These are phyloP conservation scores for Prinsepia uniflora DNA, from an alignment of 306 rosid genomes.

Conservation along the genomic window DNA sequence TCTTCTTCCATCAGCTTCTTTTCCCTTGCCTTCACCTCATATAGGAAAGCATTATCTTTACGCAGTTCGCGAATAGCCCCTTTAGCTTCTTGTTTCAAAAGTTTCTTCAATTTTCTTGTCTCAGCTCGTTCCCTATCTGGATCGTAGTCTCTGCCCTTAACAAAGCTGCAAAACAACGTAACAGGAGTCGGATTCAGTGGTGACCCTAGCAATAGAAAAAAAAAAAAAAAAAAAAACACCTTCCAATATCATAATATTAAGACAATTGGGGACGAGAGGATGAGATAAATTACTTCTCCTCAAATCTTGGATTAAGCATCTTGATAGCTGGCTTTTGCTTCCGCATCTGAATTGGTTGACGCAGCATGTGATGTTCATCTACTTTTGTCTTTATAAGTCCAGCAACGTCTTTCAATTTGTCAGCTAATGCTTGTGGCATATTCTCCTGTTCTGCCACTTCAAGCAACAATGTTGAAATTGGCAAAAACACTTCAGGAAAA, in stretches of 20 bases:
- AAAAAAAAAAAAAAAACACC: not conserved
- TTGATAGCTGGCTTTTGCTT: slow-evolving; percentile 83
- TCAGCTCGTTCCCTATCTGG: slow-evolving; percentile 69
- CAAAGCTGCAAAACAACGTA: slow-evolving; percentile 55
- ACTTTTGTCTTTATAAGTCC: slow-evolving; percentile 49
- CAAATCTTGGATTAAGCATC: slow-evolving; percentile 72
- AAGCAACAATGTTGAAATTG: slow-evolving; percentile 43
- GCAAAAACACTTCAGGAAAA: slow-evolving; percentile 78
- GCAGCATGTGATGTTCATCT: slow-evolving; percentile 41
- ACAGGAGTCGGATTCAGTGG: slow-evolving; percentile 8
- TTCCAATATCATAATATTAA: not conserved
- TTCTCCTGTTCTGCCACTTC: slow-evolving; percentile 52
- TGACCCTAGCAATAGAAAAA: not conserved
- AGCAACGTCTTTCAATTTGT: slow-evolving; percentile 50
- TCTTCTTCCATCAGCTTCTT: slow-evolving; percentile 55
- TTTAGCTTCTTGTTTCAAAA: slow-evolving; percentile 60
- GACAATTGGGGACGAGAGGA: slow-evolving; percentile 1
- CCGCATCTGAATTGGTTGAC: slow-evolving; percentile 82
- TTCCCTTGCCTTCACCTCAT: slow-evolving; percentile 64
- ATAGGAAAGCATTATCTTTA: slow-evolving; percentile 70
- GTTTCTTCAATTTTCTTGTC: slow-evolving; percentile 59
- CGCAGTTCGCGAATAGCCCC: slow-evolving; percentile 86
- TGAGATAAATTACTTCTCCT: slow-evolving; percentile 58
- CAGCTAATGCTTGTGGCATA: slow-evolving; percentile 43
- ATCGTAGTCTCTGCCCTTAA: slow-evolving; percentile 86